phyloP scores from a whole-genome alignment of 169 alveolate species.

The Eimeria tenella region DNA sequence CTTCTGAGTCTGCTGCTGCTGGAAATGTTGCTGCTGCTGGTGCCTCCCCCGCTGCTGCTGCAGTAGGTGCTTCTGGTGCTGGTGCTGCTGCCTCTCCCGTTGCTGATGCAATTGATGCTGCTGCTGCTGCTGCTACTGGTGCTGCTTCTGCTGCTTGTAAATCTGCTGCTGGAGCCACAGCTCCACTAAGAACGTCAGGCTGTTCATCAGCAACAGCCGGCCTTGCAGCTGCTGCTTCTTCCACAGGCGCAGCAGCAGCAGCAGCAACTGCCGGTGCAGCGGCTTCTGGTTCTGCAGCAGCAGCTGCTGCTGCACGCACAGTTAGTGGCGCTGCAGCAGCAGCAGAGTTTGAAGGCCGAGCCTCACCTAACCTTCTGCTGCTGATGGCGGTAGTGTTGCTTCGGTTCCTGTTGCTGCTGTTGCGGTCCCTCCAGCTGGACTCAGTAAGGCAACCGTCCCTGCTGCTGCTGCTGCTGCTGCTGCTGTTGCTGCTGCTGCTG shows the following conservation, averaged over 20 bases:
- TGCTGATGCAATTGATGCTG: background rate
- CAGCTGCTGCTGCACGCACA: background rate
- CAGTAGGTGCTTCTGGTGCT: too few species aligned
- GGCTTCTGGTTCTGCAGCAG: background rate
- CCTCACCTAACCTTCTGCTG: background rate
- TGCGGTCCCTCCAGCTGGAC: background rate
- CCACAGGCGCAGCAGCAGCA: background rate
- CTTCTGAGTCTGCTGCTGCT: background rate
- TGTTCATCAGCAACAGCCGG: background rate
- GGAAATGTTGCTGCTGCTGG: background rate
- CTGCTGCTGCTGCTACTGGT: slow-evolving; percentile 24
- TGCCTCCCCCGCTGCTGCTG: background rate
- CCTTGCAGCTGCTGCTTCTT: slow-evolving; percentile 2
- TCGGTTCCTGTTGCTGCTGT: background rate
- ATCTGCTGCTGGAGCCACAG: background rate
- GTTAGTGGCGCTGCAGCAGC: too few species aligned
- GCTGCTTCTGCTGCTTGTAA: background rate
- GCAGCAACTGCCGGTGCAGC: background rate
- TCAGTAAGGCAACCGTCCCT: background rate
- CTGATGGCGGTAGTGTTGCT: background rate
- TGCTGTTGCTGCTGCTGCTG: slow-evolving; percentile 12
- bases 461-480: slow-evolving; percentile 24
- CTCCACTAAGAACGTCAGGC: too few species aligned
- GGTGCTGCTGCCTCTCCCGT: too few species aligned
- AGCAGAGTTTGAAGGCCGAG: too few species aligned